phyloP scores from a whole-genome alignment of 371 early-diverging fungal species.

The Mucor velutinosus region DNA sequence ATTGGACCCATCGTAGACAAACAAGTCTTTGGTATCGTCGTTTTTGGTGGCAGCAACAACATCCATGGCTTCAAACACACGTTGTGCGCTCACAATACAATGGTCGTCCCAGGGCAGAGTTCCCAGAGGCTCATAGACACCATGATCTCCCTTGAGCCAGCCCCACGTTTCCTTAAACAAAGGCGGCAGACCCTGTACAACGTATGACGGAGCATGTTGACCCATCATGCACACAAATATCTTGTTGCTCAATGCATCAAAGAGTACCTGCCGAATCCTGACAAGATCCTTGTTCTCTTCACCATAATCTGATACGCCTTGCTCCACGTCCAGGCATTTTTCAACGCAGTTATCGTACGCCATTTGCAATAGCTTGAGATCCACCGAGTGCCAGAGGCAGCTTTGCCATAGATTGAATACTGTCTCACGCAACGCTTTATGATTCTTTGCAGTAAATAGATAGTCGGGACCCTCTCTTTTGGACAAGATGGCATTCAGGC shows the following conservation, averaged over 20 bases:
- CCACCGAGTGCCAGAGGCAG: slow-evolving; percentile 65
- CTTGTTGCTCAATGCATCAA: slow-evolving; percentile 32
- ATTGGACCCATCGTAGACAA: slow-evolving; percentile 19
- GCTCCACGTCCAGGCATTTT: slow-evolving; percentile 17
- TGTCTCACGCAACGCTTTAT: slow-evolving; percentile 53
- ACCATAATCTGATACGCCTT: slow-evolving; percentile 35
- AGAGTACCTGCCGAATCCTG: slow-evolving; percentile 29
- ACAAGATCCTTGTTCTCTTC: slow-evolving; percentile 42
- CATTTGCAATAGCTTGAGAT: slow-evolving; percentile 13
- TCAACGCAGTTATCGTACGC: slow-evolving; percentile 29
- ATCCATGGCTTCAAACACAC: slow-evolving; percentile 11
- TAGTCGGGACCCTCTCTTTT: slow-evolving; percentile 69
- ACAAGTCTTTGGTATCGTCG: slow-evolving; percentile 11
- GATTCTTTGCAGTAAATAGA: slow-evolving; percentile 67
- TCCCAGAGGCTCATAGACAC: slow-evolving; percentile 10
- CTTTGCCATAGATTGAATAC: slow-evolving; percentile 65
- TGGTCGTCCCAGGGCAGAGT: slow-evolving; percentile 9
- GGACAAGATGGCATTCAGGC: slow-evolving; percentile 67
- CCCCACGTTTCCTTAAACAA: slow-evolving; percentile 34
- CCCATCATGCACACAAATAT: slow-evolving; percentile 39
- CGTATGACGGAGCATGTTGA: slow-evolving; percentile 35
- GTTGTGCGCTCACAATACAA: slow-evolving; percentile 18
- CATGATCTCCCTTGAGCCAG: slow-evolving; percentile 26
- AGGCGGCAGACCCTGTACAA: slow-evolving; percentile 38
- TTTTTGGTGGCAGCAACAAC: slow-evolving; percentile 7